Evolutionary conservation across 495 filamentous ascomycete species (phyloP), one percentile per base, ranked within the genome.

Genomic region (Lophiostoma macrostomum): DNA sequence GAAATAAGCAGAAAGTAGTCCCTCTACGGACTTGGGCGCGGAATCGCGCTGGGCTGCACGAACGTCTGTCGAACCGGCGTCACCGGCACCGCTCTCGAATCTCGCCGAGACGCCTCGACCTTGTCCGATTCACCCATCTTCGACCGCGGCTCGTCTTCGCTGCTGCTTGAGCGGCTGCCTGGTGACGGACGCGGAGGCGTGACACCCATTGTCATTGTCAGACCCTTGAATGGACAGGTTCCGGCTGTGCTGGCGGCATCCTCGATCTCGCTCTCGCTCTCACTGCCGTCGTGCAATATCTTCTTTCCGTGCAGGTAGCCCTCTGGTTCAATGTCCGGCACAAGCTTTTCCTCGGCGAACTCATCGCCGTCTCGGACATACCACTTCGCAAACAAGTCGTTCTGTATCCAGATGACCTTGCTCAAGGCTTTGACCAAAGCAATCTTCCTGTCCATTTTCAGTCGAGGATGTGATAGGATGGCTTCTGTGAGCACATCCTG

Each of bases 381-480:
- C 79, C 82, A 87, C 68, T 81, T 84, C 7, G 86, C 82, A 58
- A 91, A 87, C 16, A 91, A 71, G 64, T 91, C 87, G 60, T 87
- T 87, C 67, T 88, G 85, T 61, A 87, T 86, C 84, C 84, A 87
- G 50, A 83, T 72, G 12, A 83, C 69, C 54, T 83, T 83, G 48
- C 56, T 72, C 46, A 80, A 66, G 8, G 86, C 86, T 53, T 81
- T 85, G 25, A 87, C 71, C 14, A 88, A 73, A 3, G 80, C 81
- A 2, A 81, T 78, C 69, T 89, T 89, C 53, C 78, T 78, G 18
- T 74, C 74, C 28, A 85, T 69, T 6, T 74, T 72, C 18, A 88
- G 69, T 0, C 77, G 74, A 0, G 85, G 84, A 55, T 87, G 83
- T 0, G 81, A 85, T 34, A 90, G 72, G 40, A 90, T 78, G 11